Percentiles rank a stretch among this genome's conserved stretches.
phyloP scores from a whole-genome alignment of 257 asterid species.

The Thymus mandschuricus region DNA sequence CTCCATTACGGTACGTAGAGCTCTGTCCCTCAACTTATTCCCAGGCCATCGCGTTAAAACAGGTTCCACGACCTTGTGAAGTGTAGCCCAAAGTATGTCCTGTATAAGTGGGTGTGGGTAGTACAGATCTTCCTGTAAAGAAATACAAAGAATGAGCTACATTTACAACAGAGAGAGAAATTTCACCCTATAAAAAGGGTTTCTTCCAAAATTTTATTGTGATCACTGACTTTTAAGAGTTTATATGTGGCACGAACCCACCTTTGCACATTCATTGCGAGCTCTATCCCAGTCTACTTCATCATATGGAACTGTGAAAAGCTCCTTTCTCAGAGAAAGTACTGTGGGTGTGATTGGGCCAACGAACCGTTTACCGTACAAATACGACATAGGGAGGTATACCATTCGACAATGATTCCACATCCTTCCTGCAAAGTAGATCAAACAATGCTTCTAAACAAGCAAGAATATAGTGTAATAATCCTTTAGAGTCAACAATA shows the following conservation, averaged over 20 bases:
- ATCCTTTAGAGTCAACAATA: too few species aligned
- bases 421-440: slow-evolving; percentile 84
- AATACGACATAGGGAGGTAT: slow-evolving; percentile 95
- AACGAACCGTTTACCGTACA: slow-evolving; percentile 89
- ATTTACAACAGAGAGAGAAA: neutral
- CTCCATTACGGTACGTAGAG: slow-evolving; percentile 75
- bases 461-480: too few species aligned
- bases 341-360: slow-evolving; percentile 93
- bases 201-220: too few species aligned
- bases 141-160: slow-evolving; percentile 25
- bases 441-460: slow-evolving; percentile 12
- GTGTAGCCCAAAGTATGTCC: slow-evolving; percentile 91
- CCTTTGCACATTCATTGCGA: slow-evolving; percentile 96
- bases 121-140: slow-evolving; percentile 93
- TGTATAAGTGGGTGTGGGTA: slow-evolving; percentile 93
- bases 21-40: slow-evolving; percentile 80
- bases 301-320: slow-evolving; percentile 77
- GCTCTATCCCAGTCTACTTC: slow-evolving; percentile 88
- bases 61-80: slow-evolving; percentile 84
- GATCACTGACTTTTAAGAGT: too few species aligned
- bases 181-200: too few species aligned
- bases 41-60: slow-evolving; percentile 91
- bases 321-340: slow-evolving; percentile 89
- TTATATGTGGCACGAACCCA: slow-evolving; percentile 34
- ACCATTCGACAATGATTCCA: slow-evolving; percentile 99